Conservation (phyloP, 2,329 filamentous ascomycete species). For the Aspergillus luchuensis region DNA sequence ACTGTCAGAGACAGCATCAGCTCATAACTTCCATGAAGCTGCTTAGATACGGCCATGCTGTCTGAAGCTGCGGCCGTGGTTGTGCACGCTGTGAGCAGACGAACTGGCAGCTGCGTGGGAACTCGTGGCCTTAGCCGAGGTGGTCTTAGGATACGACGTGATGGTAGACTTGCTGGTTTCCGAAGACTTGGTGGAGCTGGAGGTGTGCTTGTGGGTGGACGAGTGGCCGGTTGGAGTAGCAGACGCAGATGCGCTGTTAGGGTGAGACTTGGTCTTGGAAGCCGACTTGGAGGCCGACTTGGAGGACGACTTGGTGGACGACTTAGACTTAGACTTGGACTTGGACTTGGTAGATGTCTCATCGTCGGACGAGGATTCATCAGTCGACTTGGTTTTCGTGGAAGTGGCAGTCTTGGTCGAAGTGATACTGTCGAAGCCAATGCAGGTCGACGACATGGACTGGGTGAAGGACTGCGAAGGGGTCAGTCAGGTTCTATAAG, state of each 20-base stretch:
- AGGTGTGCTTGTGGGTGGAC: not conserved
- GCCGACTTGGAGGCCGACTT: not conserved
- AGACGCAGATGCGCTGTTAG: conserved; percentile 1
- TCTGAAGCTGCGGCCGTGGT: conserved; percentile 1
- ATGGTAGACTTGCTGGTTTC: not conserved
- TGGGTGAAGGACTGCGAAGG: conserved; percentile 2
- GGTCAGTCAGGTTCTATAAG: not conserved
- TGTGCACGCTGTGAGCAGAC: not conserved
- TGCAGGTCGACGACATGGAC: conserved; percentile 5
- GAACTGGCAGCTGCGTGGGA: not conserved
- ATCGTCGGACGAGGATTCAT: not conserved
- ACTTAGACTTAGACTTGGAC: not conserved
- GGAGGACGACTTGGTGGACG: not conserved
- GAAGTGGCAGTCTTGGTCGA: conserved; percentile 1
- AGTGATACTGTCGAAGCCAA: conserved; percentile 9
- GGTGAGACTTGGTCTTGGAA: not conserved
- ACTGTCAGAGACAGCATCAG: not conserved
- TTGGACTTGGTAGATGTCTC: not conserved
- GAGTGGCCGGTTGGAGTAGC: not conserved
- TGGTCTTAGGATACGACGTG: not conserved
- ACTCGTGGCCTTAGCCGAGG: not conserved
- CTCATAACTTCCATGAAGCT: not conserved
- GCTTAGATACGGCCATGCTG: not conserved
- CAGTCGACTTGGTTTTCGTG: not conserved
- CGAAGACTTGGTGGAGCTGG: not conserved